These are phyloP conservation scores for Lactarius vividus DNA, from an alignment of 768 basidiomycete species.

Conservation along the genomic window DNA sequence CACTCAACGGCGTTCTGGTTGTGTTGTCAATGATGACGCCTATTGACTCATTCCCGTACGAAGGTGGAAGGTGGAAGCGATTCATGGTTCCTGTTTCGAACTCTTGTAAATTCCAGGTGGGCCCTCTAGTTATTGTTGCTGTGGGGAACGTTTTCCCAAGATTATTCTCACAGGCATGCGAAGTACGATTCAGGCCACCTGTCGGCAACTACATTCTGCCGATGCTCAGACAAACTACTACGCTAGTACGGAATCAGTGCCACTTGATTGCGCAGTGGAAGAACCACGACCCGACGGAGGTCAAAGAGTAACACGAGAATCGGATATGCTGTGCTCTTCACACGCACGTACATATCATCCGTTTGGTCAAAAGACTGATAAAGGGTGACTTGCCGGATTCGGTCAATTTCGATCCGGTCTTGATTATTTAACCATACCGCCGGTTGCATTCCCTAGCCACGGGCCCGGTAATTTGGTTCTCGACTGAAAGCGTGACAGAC, in stretches of 20 bases:
- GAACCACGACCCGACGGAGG: neutral
- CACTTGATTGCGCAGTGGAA: neutral
- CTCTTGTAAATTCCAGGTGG: neutral
- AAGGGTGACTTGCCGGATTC: slow-evolving; percentile 5
- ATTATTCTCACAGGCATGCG: neutral
- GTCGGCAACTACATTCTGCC: neutral
- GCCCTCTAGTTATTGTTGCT: neutral
- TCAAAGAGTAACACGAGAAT: neutral
- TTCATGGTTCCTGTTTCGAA: neutral
- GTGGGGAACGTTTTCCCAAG: neutral
- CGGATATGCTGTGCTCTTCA: slow-evolving; percentile 1
- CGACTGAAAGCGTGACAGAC: neutral
- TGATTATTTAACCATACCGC: slow-evolving; percentile 4
- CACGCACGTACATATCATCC: slow-evolving; percentile 19
- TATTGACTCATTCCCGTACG: neutral
- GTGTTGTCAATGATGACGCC: neutral
- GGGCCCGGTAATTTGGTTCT: slow-evolving; percentile 18
- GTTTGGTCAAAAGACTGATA: neutral
- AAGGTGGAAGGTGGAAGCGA: neutral
- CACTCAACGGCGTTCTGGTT: neutral
- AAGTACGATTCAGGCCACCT: no score
- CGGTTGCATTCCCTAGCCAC: slow-evolving; percentile 12
- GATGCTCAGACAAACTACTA: neutral
- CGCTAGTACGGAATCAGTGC: neutral
- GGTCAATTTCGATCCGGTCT: slow-evolving; percentile 3